Base-by-base conservation (phyloP, 805 yeast species). In the Maudiozyma barnettii region DNA sequence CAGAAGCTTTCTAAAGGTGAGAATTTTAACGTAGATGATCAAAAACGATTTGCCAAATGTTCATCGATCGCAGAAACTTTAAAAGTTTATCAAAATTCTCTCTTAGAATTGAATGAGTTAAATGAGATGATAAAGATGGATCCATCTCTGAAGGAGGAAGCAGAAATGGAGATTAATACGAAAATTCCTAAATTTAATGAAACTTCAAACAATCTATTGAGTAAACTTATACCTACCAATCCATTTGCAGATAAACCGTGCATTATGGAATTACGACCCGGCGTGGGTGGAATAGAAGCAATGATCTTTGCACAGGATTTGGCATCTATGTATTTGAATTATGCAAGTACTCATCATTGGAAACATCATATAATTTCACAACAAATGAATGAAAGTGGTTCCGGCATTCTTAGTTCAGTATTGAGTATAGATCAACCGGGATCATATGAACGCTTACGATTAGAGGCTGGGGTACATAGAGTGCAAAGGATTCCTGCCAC, bases 221-320 rank as follows among this genome's bases (percentile, higher is more conserved):
- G 73, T 5, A 72, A 74, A 39, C 68, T 93, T 5, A 65, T 91
- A 20, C 96, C 97, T 1, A 78, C 85, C 2, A 82, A 84, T 53
- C 81, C 79, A 41, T 85, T 84, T 62, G 76, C 82, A 3, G 93
- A 85, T 41, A 79, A 77, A 51, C 79, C 93, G 0, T 82, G 95
- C 42, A 69, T 93, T 2, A 53, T 93, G 18, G 99, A 93, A 63
- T 66, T 93, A 13, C 73, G 97, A 48, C 97, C 98, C 0, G 99
- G 99, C 7, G 88, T 91, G 2, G 99, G 99, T 14, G 99, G 99
- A 2, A 77, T 81, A 5, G 99, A 93, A 60, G 96, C 99, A 0
- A 81, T 82, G 61, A 75, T 93, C 13, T 93, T 93, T 64, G 78
- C 98, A 0, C 76, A 75, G 37, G 93, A 93, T 59, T 67, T 93